phyloP scores from a whole-genome alignment of 106 monocot species.

The Dendrobium officinale region DNA sequence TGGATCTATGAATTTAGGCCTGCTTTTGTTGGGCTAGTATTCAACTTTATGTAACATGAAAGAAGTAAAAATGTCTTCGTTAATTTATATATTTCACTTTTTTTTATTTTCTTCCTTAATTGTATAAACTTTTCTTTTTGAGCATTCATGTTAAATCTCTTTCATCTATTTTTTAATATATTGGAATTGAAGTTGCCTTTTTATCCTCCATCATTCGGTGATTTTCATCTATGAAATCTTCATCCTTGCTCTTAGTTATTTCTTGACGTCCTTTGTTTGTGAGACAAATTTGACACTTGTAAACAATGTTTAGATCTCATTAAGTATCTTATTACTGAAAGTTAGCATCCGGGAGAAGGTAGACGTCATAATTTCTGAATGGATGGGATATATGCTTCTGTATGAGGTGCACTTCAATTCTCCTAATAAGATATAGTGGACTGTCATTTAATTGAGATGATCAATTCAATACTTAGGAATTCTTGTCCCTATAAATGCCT shows the following conservation, averaged over 20 bases:
- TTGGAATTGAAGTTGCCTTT: not conserved
- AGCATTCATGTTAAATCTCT: not conserved
- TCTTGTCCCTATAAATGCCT: not conserved
- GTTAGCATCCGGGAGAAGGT: slow-evolving; percentile 81
- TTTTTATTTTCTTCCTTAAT: not conserved
- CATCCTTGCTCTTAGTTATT: not conserved
- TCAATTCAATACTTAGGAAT: not conserved
- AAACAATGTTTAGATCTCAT: not conserved
- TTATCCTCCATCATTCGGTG: not conserved
- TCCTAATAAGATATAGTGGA: not conserved
- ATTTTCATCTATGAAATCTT: not conserved
- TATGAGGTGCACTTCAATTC: slow-evolving; percentile 58
- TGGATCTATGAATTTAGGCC: not conserved
- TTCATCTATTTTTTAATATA: not conserved
- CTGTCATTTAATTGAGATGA: not conserved
- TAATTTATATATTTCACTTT: not conserved
- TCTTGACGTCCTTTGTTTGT: not conserved
- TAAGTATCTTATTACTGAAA: slow-evolving; percentile 36
- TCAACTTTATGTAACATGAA: not conserved
- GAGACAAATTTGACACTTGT: not conserved
- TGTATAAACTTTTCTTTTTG: not conserved
- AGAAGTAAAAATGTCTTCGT: not conserved
- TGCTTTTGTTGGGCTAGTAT: not conserved
- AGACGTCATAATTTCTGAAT: slow-evolving; percentile 99
- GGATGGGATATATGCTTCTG: slow-evolving; percentile 99